A percentile compares a stretch with the other conserved stretches of the same genome.
phyloP scores from a whole-genome alignment of 2,329 filamentous ascomycete species.

The Phyllosticta capitalensis region DNA sequence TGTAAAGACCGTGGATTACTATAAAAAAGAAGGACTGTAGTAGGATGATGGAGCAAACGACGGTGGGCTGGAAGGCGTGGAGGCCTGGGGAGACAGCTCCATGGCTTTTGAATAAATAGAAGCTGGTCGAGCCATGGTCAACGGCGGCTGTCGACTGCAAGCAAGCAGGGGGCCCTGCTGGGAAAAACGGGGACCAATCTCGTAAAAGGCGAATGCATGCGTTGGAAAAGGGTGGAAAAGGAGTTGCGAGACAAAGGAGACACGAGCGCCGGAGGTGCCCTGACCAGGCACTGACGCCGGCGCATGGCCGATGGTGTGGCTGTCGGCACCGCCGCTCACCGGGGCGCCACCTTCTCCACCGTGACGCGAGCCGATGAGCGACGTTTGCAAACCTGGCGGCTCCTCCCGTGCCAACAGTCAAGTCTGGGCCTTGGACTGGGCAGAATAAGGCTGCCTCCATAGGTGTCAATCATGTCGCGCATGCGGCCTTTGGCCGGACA shows the following conservation, averaged over 20 bases:
- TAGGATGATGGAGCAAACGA: background rate
- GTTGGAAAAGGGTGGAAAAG: background rate
- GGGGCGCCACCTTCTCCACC: background rate
- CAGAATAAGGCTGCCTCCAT: background rate
- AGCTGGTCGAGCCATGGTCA: background rate
- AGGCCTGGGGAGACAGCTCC: background rate
- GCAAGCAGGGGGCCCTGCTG: background rate
- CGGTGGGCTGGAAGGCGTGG: background rate
- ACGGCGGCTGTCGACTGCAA: constrained; percentile 8
- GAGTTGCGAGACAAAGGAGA: background rate
- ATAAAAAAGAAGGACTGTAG: constrained; percentile 7
- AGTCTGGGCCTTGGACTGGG: background rate
- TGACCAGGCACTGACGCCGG: background rate
- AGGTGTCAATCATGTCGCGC: background rate
- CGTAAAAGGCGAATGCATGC: constrained; percentile 2
- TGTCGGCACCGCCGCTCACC: background rate
- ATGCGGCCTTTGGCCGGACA: background rate
- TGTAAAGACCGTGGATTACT: constrained; percentile 4
- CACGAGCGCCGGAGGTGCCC: background rate
- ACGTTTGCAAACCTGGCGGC: background rate
- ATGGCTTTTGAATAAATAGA: constrained; percentile 8
- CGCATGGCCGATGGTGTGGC: background rate
- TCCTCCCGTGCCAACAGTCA: background rate
- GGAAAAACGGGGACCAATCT: constrained; percentile 5
- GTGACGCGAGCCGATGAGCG: background rate